Evolutionary conservation across 768 basidiomycete genomes (phyloP), one percentile per base, ranked within the genome.

Genomic region (Lenzites betulinus): DNA sequence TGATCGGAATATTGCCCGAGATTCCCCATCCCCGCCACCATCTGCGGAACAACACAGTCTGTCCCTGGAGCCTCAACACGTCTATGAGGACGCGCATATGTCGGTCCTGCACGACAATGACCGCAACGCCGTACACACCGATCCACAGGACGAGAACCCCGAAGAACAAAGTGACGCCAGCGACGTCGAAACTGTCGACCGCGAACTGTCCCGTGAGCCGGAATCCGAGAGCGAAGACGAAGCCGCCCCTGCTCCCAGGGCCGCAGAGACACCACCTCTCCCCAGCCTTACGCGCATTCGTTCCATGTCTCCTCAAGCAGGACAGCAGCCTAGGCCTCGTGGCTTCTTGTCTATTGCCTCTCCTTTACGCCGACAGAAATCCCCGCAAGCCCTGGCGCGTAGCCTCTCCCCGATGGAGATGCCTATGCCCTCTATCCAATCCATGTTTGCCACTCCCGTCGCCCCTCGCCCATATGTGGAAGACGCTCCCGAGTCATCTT

Each of bases 141-240:
- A 13, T 26, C 23, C 25, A 25, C 3, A 26, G 23, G 23, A 23
- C 4, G 16, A 16, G 16, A 26, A 49, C 22, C 8, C 3, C 6
- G 51, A 39, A 4, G 23, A 15, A 3, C 23, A 23, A 22, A 64
- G 69, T 35, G 70, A 64, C 35, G 66, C 56, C 12, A 59, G 38
- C 49, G 71, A 63, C 16, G 66, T 63, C 38, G 53, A 58, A 22
- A 65, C 59, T 15, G 72, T 77, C 30, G 76, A 78, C 13, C 79
- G 74, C 13, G 71, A 74, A 54, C 70, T 77, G 12, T 77, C 77
- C 12, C 70, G 72, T 13, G 64, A 68, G 49, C 61, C 65, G 18
- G 59, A 51, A 1, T 42, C 48, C n/a, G 59, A 59, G 16, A 59
- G 49, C 23, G 66, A 65, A 4, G 60, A 58, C 11, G 70, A 72